These are phyloP conservation scores for Xerocomellus amylosporus DNA, from an alignment of 768 basidiomycete genomes.

Conservation along the genomic window DNA sequence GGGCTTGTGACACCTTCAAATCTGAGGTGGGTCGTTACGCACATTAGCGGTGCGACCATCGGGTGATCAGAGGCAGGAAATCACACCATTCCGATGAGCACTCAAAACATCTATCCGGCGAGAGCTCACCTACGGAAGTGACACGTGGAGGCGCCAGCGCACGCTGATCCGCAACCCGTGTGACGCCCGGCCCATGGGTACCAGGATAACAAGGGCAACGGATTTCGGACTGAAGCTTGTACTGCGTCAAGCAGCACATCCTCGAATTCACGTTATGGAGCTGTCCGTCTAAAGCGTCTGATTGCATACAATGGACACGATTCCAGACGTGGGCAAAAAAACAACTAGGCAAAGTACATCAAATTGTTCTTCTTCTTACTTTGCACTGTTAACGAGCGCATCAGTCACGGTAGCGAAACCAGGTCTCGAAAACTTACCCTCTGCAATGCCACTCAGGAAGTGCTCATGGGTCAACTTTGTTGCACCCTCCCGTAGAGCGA, in stretches of 20 bases:
- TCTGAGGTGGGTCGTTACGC: too few species aligned
- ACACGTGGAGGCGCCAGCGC: not conserved
- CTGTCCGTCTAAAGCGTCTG: not conserved
- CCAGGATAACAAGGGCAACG: not conserved
- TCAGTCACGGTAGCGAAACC: slow-evolving; percentile 18
- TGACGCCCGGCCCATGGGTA: not conserved
- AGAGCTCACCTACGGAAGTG: not conserved
- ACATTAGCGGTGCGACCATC: not conserved
- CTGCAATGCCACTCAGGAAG: slow-evolving; percentile 88
- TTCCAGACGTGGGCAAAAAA: not conserved
- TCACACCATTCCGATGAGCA: too few species aligned
- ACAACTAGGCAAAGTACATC: slow-evolving; percentile 81
- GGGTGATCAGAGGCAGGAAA: not conserved
- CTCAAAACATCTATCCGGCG: not conserved
- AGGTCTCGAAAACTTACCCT: slow-evolving; percentile 50
- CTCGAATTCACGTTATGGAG: not conserved
- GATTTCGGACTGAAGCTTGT: not conserved
- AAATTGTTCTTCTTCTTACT: slow-evolving; percentile 99
- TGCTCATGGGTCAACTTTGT: slow-evolving; percentile 89
- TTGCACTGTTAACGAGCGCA: slow-evolving; percentile 62
- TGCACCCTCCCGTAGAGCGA: slow-evolving; percentile 91
- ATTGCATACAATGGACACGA: slow-evolving; percentile 9
- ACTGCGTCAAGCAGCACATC: not conserved
- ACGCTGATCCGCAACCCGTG: not conserved
- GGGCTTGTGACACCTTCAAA: too few species aligned